Base-by-base conservation (phyloP, 148 eudicot genomes). In the Chenopodium berlandieri region DNA sequence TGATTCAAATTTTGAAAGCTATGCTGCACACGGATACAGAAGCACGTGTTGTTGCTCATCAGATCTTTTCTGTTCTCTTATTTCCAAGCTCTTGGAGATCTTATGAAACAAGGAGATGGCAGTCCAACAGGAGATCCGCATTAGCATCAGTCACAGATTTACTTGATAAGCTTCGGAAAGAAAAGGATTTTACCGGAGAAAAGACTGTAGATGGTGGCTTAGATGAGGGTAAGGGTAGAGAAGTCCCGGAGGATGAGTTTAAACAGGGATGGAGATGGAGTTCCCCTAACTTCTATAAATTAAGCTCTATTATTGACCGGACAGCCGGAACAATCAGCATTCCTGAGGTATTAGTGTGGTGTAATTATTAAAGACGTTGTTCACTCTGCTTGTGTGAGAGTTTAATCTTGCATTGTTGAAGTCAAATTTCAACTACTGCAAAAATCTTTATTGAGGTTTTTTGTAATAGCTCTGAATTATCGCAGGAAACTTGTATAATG, bases 21-120 rank as follows among this genome's bases (percentile, higher is more conserved):
- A 96, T 92, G 97, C 77, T 94, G 77, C 97, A 96, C 86, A 83
- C 93, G 7, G 97, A 92, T 83, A 86, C 89, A 66, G 99, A 96
- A 86, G 86, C 93, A 50, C 99, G 99, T 67, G 80, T 90, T 58
- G 90, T 94, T 71, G 95, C 90, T 47, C 99, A 96, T 87, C 94
- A 91, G 30, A 88, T 96, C 80, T 92, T 91, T 79, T 88, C 90
- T 79, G 86, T 89, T 83, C 90, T 96, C 77, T 87, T 94, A 32
- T 84, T 86, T 72, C 95, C 93, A 44, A 89, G 84, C 79, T 87
- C 94, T 64, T 79, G 82, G 81, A 86, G 82, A 82, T 73, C 84
- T 68, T 82, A 81, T 77, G 88, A 87, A 79, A 80, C 91, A 70
- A 94, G 84, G 82, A 91, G 85, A 84, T 87, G 89, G 89, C 86